Percentiles rank a stretch among this genome's conserved stretches.
Evolutionary conservation across 164 flowering plant genomes (phyloP).

Genomic region (Berberis thunbergii): DNA sequence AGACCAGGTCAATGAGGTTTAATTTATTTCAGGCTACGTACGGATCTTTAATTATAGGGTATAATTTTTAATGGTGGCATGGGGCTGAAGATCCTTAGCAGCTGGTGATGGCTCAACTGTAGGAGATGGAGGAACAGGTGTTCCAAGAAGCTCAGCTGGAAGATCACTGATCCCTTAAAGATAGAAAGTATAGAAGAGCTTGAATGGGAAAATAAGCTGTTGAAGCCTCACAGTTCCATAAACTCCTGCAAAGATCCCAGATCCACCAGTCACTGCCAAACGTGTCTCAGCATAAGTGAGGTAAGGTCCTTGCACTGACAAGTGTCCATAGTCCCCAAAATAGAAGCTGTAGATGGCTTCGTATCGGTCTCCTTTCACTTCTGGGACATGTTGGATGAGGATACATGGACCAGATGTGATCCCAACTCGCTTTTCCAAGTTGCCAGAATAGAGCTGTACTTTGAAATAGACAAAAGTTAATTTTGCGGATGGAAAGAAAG

Average conservation of each 20-base stretch:
- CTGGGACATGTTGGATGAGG: conserved; percentile 46
- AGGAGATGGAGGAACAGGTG: conserved; percentile 41
- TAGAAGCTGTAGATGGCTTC: conserved; percentile 69
- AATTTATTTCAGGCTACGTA: no score
- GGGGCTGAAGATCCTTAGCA: conserved; percentile 54
- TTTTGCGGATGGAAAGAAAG: no score
- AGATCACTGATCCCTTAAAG: conserved; percentile 50
- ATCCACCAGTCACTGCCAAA: conserved; percentile 64
- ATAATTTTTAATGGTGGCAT: conserved; percentile 32
- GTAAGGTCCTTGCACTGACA: conserved; percentile 61
- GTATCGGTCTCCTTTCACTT: conserved; percentile 57
- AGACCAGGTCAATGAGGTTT: no score
- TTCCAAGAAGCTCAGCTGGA: conserved; percentile 41
- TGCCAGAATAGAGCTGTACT: conserved; percentile 41
- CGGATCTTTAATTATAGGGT: conserved; percentile 5
- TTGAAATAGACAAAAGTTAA: no score
- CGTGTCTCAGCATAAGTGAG: conserved; percentile 53
- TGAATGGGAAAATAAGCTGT: conserved; percentile 56
- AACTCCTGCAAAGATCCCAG: conserved; percentile 57
- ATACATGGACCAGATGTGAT: conserved; percentile 52
- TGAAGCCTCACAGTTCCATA: conserved; percentile 52
- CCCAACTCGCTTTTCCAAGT: conserved; percentile 51
- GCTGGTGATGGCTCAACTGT: conserved; percentile 47
- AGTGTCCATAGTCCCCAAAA: conserved; percentile 71
- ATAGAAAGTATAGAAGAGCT: conserved; percentile 59